Base-by-base conservation (phyloP, 805 yeast species). In the Metschnikowia noctiluminum region DNA sequence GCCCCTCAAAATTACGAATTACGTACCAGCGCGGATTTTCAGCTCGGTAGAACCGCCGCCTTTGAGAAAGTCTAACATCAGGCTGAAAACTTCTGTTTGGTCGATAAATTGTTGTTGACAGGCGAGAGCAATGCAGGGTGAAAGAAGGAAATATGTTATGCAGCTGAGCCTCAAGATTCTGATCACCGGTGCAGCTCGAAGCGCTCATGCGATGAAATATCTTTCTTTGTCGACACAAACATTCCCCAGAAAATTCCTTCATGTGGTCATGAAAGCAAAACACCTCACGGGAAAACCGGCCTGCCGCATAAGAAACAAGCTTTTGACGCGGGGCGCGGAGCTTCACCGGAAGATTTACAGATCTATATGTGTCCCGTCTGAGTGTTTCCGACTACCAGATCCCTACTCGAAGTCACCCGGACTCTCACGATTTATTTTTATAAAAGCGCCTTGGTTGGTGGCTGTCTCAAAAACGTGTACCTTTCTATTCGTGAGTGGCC, bases 1-100 rank as follows among this genome's bases (percentile, higher is more conserved):
- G 32, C 6, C 11, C 6, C 2, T 6, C 13, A 15, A 8, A 10
- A 15, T 21, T 9, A 11, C n/a, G 6, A 27, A 15, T 6, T n/a
- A 52, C 57, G 21, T 52, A 54, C 58, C 56, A 11, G 50, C 48
- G n/a, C 54, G 46, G 36, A 50, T 45, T 28, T 52, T 52, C 38
- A 44, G 42, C 35, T 49, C 53, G 12, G 52, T 35, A 35, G 50
- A 48, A 21, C 38, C 36, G 16, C 32, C 15, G 27, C 40, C 27
- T 36, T 38, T 45, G 31, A 40, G 39, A 40, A 51, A 45, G 38
- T 36, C 38, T 31, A 43, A 30, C 51, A 48, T 48, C 28, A 30
- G 12, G 32, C 32, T 30, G 32, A 30, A 30, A 30, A 30, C 2
- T 3, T 30, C 3, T 30, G 31, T 9, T 30, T 30, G 21, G 21